phyloP scores from a whole-genome alignment of 345 rosid genomes.

The Eucalyptus polybractea region DNA sequence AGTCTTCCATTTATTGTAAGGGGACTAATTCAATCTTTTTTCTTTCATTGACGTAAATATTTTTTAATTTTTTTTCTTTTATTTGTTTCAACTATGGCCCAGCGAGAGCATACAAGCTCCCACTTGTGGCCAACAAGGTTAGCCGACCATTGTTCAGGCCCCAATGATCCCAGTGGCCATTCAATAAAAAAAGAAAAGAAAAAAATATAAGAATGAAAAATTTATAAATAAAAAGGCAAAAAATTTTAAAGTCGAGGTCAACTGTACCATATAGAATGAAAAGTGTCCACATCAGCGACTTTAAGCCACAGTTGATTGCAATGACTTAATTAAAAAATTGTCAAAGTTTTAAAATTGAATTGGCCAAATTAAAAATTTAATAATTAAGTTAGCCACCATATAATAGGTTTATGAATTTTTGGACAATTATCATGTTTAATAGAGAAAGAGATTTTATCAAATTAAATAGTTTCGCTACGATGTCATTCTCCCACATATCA shows the following conservation, averaged over 20 bases:
- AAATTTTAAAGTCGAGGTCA: accelerated
- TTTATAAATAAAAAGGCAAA: accelerated
- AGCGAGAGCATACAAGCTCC: background rate
- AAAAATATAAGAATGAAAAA: background rate
- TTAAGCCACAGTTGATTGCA: accelerated
- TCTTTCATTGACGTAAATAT: too few relatives aligned
- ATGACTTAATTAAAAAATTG: background rate
- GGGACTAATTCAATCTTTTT: too few relatives aligned
- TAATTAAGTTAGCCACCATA: background rate
- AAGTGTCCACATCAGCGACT: accelerated
- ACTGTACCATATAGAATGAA: accelerated
- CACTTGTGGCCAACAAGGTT: background rate
- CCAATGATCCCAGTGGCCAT: accelerated
- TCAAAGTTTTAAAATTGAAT: background rate
- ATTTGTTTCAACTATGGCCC: background rate
- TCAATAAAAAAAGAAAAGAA: background rate
- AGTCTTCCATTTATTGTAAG: too few relatives aligned
- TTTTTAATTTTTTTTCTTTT: background rate
- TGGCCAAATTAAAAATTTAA: accelerated
- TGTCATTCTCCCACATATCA: accelerated
- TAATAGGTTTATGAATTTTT: background rate
- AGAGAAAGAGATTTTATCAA: background rate
- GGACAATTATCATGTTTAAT: background rate
- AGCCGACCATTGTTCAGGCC: accelerated
- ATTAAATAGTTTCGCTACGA: background rate